phyloP scores from a whole-genome alignment of 2,329 filamentous ascomycete genomes.

The Aspergillus brasiliensis region DNA sequence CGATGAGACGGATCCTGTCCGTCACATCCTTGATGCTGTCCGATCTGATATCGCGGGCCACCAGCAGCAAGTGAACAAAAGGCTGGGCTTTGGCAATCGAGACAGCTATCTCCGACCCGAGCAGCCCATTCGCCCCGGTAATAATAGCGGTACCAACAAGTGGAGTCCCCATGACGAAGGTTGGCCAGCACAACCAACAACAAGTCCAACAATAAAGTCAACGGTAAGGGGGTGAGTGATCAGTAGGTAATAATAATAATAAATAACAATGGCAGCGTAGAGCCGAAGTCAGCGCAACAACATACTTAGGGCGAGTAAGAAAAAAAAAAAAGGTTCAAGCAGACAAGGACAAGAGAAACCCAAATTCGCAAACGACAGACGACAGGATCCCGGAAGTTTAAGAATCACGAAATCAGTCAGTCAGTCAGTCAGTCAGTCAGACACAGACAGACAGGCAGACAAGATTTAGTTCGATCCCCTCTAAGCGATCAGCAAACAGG shows the following conservation, averaged over 20 bases:
- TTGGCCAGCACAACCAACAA: neutral
- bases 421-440: neutral
- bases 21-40: slow-evolving; percentile 32
- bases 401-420: neutral
- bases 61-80: slow-evolving; percentile 37
- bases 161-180: slow-evolving; percentile 33
- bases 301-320: slow-evolving; percentile 2
- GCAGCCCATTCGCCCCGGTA: slow-evolving; percentile 37
- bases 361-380: neutral
- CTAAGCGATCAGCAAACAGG: neutral
- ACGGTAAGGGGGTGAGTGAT: neutral
- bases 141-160: slow-evolving; percentile 41
- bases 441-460: too few relatives aligned
- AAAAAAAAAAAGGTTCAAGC: neutral
- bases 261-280: neutral
- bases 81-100: slow-evolving; percentile 40
- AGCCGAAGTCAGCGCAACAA: slow-evolving; percentile 1
- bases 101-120: slow-evolving; percentile 40
- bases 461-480: neutral
- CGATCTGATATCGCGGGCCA: slow-evolving; percentile 33
- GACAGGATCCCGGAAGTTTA: neutral
- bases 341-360: neutral
- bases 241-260: neutral
- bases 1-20: slow-evolving; percentile 34
- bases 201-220: neutral